Base-by-base conservation (phyloP, 306 rosid genomes). In the Begonia masoniana region DNA sequence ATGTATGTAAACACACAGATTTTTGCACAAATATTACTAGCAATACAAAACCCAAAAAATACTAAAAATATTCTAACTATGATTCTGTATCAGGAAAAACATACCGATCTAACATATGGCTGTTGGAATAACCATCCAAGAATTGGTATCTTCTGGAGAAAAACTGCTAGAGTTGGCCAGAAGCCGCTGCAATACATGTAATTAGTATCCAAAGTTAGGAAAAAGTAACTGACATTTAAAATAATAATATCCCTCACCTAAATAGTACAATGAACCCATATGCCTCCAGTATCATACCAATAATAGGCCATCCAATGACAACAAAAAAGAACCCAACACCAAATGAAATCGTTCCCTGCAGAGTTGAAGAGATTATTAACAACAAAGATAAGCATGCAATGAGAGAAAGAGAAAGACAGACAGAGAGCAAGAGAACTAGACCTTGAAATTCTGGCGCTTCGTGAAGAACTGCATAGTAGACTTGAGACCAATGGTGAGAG, bases 81-180 rank as follows among this genome's bases (percentile, higher is more conserved):
- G 5, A 51, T 52, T 53, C 50, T 62, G 50, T 55, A 54, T 59
- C 48, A 49, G 19, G 15, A 16, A 53, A 60, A 58, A 74, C 91
- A 63, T 83, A 87, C 95, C 73, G 93, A 73, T 83, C 87, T 78
- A 54, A 86, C 19, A 65, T 59, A 86, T 54, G 96, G 99, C 51
- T 81, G 96, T 76, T 92, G 95, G 65, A 86, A 15, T 64, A 92
- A 50, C 96, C 96, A 92, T 58, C 99, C 99, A 46, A 92, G 88
- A 66, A 86, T 58, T 17, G 96, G 99, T 67, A 86, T 76, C 88
- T 73, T 92, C 88, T 83, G 99, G 59, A 86, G 6, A 76, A 92
- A 92, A 51, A 92, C 93, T 51, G 95, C 75, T 57, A 92, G 58
- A n/a, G 99, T 92, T 53, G 99, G 99, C 99, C 99, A 92, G 83